Conservation (phyloP, 164 flowering plant genomes). For the Vitis vinifera region DNA sequence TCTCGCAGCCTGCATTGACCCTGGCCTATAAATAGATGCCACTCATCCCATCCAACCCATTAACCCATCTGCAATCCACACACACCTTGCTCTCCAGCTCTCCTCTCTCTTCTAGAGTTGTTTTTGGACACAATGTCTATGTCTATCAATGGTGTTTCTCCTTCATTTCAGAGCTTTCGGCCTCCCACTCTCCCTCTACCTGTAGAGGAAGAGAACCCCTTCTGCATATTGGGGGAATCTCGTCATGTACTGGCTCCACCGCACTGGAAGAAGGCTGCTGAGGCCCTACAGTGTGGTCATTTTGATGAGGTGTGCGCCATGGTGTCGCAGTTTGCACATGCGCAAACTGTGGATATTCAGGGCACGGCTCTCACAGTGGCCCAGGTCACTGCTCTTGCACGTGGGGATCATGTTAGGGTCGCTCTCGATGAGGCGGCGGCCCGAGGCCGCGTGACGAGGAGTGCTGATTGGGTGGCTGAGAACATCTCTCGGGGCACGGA, state of each 20-base stretch:
- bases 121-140: neutral
- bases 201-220: slow-evolving; percentile 12
- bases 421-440: slow-evolving; percentile 36
- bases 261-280: slow-evolving; percentile 53
- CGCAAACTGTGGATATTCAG: slow-evolving; percentile 32
- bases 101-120: neutral
- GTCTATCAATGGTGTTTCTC: neutral
- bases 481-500: slow-evolving; percentile 39
- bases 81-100: neutral
- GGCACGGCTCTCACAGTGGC: slow-evolving; percentile 50
- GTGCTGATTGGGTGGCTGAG: slow-evolving; percentile 51
- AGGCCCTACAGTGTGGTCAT: slow-evolving; percentile 34
- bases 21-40: slow-evolving; percentile 14
- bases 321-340: slow-evolving; percentile 34
- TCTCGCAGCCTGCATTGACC: neutral
- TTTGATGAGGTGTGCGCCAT: slow-evolving; percentile 44
- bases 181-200: slow-evolving; percentile 25
- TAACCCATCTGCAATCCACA: neutral
- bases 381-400: slow-evolving; percentile 50
- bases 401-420: slow-evolving; percentile 30
- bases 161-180: slow-evolving; percentile 9
- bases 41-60: neutral
- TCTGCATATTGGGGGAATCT: slow-evolving; percentile 8
- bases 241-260: slow-evolving; percentile 12
- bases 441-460: slow-evolving; percentile 31